Evolutionary conservation across 345 rosid species (phyloP).

Genomic region (Eucalyptus erythrocorys): DNA sequence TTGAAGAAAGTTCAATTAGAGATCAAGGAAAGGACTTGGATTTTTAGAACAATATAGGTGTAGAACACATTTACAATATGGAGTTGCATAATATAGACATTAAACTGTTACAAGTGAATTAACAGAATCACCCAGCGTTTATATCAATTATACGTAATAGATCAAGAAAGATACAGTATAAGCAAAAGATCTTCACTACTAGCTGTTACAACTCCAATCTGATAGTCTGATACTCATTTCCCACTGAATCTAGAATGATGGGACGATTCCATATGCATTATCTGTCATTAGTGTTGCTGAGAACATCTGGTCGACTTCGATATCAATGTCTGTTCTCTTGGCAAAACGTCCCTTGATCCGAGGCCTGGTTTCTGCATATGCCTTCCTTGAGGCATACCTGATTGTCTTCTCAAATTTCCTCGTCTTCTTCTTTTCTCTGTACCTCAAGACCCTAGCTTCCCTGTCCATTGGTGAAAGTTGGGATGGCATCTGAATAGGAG

Average conservation of each 20-base stretch:
- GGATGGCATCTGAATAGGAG: conserved; percentile 39
- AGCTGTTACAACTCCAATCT: not conserved
- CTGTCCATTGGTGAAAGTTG: conserved; percentile 76
- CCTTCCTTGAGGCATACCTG: conserved; percentile 95
- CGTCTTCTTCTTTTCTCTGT: conserved; percentile 89
- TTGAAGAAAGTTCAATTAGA: not conserved
- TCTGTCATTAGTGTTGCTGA: conserved; percentile 39
- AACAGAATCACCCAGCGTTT: conserved; percentile 3
- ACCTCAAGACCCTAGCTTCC: conserved; percentile 85
- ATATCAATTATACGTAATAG: not conserved
- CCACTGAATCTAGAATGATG: conserved; percentile 28
- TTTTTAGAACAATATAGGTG: not conserved
- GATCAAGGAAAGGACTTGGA: not conserved
- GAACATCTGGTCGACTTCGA: conserved; percentile 57
- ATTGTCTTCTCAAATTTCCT: conserved; percentile 92
- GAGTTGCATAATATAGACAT: not conserved
- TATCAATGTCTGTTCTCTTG: conserved; percentile 53
- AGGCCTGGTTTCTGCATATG: conserved; percentile 92
- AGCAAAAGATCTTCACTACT: not conserved
- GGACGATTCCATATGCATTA: conserved; percentile 61
- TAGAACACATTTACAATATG: not conserved
- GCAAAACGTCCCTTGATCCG: conserved; percentile 90
- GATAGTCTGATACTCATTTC: not conserved
- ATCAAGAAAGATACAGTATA: not conserved
- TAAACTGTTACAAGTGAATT: not conserved